phyloP scores from a whole-genome alignment of 2,329 filamentous ascomycete genomes.

The Chrysoporthe puriensis region DNA sequence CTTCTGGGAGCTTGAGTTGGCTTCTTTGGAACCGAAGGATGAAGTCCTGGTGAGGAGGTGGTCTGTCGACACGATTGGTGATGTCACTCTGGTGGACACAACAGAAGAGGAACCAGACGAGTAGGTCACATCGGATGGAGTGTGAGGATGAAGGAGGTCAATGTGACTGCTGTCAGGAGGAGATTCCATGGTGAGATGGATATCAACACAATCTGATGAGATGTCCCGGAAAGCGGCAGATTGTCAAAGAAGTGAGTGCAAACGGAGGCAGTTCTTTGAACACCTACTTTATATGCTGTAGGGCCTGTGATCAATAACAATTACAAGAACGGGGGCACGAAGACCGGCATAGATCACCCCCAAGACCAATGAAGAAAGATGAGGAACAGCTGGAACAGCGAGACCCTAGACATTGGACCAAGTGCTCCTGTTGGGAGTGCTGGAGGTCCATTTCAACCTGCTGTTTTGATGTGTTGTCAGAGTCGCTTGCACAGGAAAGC shows the following conservation, averaged over 20 bases:
- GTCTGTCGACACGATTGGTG: constrained; percentile 24
- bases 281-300: constrained; percentile 35
- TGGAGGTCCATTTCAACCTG: constrained; percentile 17
- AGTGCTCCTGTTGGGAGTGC: constrained; percentile 14
- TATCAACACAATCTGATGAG: neutral
- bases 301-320: constrained; percentile 28
- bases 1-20: neutral
- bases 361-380: constrained; percentile 23
- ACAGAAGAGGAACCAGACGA: constrained; percentile 20
- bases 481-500: constrained; percentile 21
- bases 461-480: constrained; percentile 13
- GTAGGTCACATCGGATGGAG: constrained; percentile 17
- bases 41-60: constrained; percentile 5
- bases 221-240: constrained; percentile 13
- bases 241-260: constrained; percentile 32
- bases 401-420: constrained; percentile 21
- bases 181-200: constrained; percentile 16
- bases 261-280: constrained; percentile 35
- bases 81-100: constrained; percentile 26
- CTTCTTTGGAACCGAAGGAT: neutral
- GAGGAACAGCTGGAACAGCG: constrained; percentile 22
- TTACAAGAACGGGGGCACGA: constrained; percentile 17
- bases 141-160: constrained; percentile 2
- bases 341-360: constrained; percentile 13
- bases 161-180: constrained; percentile 6